A percentile compares a stretch with the other conserved stretches of the same genome.
These are phyloP conservation scores for Colletotrichum sp. DNA, from an alignment of 2,329 filamentous ascomycete species.

Conservation along the genomic window DNA sequence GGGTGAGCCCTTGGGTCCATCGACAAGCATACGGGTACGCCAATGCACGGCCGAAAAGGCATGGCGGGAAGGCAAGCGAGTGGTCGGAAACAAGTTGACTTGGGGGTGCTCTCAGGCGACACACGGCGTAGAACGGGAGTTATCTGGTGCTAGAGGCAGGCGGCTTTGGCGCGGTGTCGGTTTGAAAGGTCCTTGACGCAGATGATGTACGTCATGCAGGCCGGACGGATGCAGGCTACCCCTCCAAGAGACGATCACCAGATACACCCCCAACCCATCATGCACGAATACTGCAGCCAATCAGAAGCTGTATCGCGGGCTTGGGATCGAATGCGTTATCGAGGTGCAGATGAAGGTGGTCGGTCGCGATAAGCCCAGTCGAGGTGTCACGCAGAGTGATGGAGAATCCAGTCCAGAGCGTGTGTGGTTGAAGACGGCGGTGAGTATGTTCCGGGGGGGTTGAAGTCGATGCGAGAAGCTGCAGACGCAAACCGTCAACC, in stretches of 20 bases:
- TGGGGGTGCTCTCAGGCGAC: background rate
- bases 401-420: background rate
- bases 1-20: slow-evolving; percentile 16
- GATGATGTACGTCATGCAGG: slow-evolving; percentile 22
- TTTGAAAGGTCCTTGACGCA: slow-evolving; percentile 12
- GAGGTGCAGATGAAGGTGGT: background rate
- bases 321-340: background rate
- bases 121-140: background rate
- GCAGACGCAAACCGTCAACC: background rate
- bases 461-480: background rate
- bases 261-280: slow-evolving; percentile 23
- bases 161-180: background rate
- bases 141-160: background rate
- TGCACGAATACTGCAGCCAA: background rate
- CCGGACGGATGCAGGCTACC: slow-evolving; percentile 10
- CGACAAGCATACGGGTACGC: slow-evolving; percentile 9
- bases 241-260: slow-evolving; percentile 19
- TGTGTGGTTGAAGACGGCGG: background rate
- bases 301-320: background rate
- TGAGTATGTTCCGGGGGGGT: background rate
- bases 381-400: background rate
- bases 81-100: background rate
- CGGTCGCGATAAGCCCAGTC: background rate
- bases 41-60: slow-evolving; percentile 18
- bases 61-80: slow-evolving; percentile 19